phyloP scores from a whole-genome alignment of 2,329 filamentous ascomycete species.

The Venturia nashicola region DNA sequence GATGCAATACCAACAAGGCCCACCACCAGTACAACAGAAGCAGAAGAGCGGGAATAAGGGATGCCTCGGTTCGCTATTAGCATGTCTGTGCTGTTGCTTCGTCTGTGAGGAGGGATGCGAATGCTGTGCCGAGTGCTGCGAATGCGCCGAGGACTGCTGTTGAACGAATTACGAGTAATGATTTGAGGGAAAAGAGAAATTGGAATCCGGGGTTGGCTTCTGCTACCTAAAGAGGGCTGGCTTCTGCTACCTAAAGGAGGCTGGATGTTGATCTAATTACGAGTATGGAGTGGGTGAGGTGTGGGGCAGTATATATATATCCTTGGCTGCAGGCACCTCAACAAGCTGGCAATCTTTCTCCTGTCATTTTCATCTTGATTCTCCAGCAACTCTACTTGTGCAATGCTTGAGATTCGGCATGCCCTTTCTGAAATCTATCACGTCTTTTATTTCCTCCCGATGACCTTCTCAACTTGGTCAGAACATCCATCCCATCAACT shows the following conservation, averaged over 20 bases:
- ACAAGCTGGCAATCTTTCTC: not conserved
- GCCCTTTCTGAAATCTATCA: not conserved
- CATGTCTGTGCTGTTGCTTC: slow-evolving; percentile 50
- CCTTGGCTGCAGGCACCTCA: not conserved
- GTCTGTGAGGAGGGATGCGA: slow-evolving; percentile 52
- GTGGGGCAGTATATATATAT: not conserved
- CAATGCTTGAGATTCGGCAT: not conserved
- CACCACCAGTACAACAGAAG: slow-evolving; percentile 25
- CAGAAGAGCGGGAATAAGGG: slow-evolving; percentile 30
- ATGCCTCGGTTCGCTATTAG: slow-evolving; percentile 22
- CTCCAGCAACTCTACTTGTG: not conserved
- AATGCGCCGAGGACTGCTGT: slow-evolving; percentile 6
- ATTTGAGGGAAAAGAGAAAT: not conserved
- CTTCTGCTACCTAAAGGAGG: not conserved
- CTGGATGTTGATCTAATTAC: not conserved
- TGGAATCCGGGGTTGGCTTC: not conserved
- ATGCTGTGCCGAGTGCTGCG: slow-evolving; percentile 41
- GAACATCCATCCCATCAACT: no score
- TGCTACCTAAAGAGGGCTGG: not conserved
- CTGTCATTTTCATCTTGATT: not conserved
- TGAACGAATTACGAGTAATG: not conserved
- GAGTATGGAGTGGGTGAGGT: not conserved
- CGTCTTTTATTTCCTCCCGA: not conserved
- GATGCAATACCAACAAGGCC: slow-evolving; percentile 40
- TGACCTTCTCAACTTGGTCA: no score